Conservation (phyloP, 805 yeast species). For the Candida maesae region DNA sequence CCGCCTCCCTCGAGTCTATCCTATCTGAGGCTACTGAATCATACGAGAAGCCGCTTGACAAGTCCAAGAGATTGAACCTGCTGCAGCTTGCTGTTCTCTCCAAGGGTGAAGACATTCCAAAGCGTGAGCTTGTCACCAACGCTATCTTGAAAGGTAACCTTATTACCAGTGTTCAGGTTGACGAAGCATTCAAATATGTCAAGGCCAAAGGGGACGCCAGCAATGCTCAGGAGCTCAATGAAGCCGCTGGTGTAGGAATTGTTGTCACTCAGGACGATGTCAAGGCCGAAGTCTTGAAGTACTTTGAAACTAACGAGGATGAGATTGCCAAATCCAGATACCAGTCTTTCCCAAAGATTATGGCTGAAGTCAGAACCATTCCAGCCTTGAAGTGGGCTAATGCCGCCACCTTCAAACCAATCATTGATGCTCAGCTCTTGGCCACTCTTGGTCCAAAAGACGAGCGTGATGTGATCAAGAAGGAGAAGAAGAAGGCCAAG, state of each 20-base stretch:
- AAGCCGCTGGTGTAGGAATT: slow-evolving; percentile 77
- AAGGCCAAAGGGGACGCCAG: slow-evolving; percentile 46
- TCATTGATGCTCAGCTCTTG: slow-evolving; percentile 73
- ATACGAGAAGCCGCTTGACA: slow-evolving; percentile 41
- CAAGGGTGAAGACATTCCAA: slow-evolving; percentile 48
- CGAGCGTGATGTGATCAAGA: slow-evolving; percentile 81
- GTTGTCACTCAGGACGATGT: slow-evolving; percentile 66
- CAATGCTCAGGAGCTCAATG: slow-evolving; percentile 50
- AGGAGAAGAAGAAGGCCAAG: slow-evolving; percentile 71
- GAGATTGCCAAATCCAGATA: slow-evolving; percentile 73
- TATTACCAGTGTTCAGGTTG: slow-evolving; percentile 67
- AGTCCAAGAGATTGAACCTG: slow-evolving; percentile 56
- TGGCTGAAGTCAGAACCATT: slow-evolving; percentile 72
- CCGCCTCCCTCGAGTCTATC: slow-evolving; percentile 61
- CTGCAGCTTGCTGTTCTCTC: slow-evolving; percentile 75
- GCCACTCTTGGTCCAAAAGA: slow-evolving; percentile 88
- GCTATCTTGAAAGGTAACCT: slow-evolving; percentile 65
- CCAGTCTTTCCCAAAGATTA: slow-evolving; percentile 67
- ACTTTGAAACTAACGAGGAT: slow-evolving; percentile 54
- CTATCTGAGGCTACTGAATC: slow-evolving; percentile 40
- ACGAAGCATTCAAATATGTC: slow-evolving; percentile 75
- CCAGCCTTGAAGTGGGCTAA: slow-evolving; percentile 89
- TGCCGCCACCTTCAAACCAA: slow-evolving; percentile 81
- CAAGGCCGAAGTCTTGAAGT: slow-evolving; percentile 49
- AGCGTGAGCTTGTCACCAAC: slow-evolving; percentile 49